Conservation (phyloP, 2,329 filamentous ascomycete genomes). For the Pestalotiopsis sp. region DNA sequence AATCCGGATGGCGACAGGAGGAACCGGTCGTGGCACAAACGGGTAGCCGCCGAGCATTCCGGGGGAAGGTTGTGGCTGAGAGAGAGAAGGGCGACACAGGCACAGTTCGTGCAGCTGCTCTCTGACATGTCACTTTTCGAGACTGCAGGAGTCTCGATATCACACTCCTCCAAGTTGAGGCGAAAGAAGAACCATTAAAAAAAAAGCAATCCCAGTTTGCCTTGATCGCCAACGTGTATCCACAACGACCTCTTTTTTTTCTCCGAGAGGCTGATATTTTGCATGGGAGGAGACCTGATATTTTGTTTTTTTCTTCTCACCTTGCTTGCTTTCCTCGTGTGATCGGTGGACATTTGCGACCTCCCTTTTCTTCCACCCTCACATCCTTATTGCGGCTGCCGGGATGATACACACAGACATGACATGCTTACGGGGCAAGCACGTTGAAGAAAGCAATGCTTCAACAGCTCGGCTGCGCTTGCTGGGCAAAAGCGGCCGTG, state of each 20-base stretch:
- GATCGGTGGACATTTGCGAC: too few relatives aligned
- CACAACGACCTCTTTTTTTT: background rate
- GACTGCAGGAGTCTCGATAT: background rate
- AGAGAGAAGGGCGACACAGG: background rate
- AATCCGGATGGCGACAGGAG: background rate
- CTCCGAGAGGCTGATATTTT: background rate
- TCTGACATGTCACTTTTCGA: background rate
- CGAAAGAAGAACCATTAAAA: background rate
- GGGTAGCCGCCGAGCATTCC: background rate
- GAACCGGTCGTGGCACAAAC: background rate
- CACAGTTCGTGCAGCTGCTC: background rate
- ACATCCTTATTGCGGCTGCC: too few relatives aligned
- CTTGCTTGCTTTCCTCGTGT: too few relatives aligned
- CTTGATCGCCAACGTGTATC: background rate
- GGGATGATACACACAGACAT: too few relatives aligned
- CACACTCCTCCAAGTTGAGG: background rate
- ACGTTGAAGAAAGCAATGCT: too few relatives aligned
- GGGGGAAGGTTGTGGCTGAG: background rate
- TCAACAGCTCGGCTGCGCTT: too few relatives aligned
- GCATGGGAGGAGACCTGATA: too few relatives aligned
- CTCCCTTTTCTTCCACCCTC: too few relatives aligned
- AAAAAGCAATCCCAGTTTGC: background rate
- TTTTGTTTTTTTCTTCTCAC: too few relatives aligned
- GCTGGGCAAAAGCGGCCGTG: too few relatives aligned
- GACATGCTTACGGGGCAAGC: too few relatives aligned